Evolutionary conservation across 129 eudicot genomes (phyloP).

Genomic region (Helichrysum umbraculigerum): DNA sequence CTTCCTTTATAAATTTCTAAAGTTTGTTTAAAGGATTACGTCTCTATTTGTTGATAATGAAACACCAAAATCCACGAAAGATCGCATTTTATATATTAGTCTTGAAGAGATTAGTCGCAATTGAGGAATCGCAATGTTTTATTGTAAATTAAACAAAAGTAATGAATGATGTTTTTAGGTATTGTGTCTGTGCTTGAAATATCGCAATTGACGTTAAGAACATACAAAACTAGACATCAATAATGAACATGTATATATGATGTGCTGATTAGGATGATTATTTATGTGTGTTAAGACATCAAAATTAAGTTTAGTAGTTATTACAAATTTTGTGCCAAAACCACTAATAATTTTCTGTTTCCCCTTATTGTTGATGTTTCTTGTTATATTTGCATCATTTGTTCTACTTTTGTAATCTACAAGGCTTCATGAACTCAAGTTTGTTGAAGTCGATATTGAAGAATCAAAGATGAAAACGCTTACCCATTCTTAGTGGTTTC

Average conservation of each 20-base stretch:
- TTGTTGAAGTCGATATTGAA: not conserved
- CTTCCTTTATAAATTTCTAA: not conserved
- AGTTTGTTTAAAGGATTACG: conserved; percentile 1
- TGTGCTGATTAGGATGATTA: no score
- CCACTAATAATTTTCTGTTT: not conserved
- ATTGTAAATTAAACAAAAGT: not conserved
- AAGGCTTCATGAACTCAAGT: not conserved
- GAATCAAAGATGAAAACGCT: not conserved
- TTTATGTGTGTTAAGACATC: not conserved
- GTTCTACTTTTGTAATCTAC: not conserved
- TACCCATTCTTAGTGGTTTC: not conserved
- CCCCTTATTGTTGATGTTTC: no score
- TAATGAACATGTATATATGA: no score
- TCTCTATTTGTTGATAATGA: not conserved
- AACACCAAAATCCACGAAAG: not conserved
- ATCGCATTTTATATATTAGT: not conserved
- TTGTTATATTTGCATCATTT: not conserved
- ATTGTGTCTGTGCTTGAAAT: not conserved
- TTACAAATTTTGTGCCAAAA: not conserved
- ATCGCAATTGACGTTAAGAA: not conserved
- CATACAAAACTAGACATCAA: no score
- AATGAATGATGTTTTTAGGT: not conserved
- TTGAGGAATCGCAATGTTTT: no score
- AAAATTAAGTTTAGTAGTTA: not conserved
- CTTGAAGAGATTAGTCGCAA: not conserved